Conservation (phyloP, 768 basidiomycete species). For the Melanogaster broomeanus region DNA sequence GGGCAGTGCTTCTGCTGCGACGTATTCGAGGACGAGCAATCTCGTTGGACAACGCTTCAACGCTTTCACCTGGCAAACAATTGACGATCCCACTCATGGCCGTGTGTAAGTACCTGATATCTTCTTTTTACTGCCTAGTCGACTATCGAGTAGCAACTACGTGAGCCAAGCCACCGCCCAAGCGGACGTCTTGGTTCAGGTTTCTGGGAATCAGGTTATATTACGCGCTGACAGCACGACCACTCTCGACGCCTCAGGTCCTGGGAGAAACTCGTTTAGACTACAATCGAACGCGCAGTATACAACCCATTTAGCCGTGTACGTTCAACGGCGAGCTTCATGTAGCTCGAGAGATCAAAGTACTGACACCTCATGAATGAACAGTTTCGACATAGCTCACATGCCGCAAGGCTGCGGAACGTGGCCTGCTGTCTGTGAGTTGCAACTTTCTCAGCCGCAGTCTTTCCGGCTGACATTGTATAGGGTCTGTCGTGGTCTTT, state of each 20-base stretch:
- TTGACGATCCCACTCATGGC: slow-evolving; percentile 33
- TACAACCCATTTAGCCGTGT: slow-evolving; percentile 33
- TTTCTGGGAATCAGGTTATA: slow-evolving; percentile 39
- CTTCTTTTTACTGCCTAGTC: background rate
- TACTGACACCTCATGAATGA: background rate
- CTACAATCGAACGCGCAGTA: slow-evolving; percentile 29
- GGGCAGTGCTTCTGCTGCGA: slow-evolving; percentile 34
- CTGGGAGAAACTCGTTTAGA: slow-evolving; percentile 36
- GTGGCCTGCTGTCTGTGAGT: slow-evolving; percentile 36
- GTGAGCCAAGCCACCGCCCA: slow-evolving; percentile 49
- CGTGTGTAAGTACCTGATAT: slow-evolving; percentile 14
- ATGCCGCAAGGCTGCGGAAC: slow-evolving; percentile 39
- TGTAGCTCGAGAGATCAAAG: background rate
- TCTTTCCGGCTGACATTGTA: background rate
- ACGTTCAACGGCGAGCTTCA: background rate
- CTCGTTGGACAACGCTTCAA: slow-evolving; percentile 48
- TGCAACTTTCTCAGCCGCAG: background rate
- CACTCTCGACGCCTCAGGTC: slow-evolving; percentile 19
- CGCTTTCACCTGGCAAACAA: slow-evolving; percentile 25
- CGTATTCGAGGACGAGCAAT: slow-evolving; percentile 47
- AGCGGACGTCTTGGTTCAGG: slow-evolving; percentile 54
- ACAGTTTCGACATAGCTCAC: slow-evolving; percentile 33
- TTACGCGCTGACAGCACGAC: slow-evolving; percentile 34
- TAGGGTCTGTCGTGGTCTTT: slow-evolving; percentile 6
- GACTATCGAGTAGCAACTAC: slow-evolving; percentile 35